These are phyloP conservation scores for Cucurbita maxima DNA, from an alignment of 306 rosid species.

Conservation along the genomic window DNA sequence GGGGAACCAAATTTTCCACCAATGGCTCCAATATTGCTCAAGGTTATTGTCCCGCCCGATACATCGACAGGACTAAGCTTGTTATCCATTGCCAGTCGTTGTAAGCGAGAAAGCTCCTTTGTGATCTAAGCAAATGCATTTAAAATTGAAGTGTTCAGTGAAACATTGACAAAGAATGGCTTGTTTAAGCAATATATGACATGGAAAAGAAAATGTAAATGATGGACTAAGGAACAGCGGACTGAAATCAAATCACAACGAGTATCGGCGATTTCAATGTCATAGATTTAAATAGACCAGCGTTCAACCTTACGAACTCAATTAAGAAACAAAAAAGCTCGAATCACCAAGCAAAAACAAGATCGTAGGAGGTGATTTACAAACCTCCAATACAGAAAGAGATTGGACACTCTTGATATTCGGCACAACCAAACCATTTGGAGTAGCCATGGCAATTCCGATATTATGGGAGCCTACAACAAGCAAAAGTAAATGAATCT, in stretches of 20 bases:
- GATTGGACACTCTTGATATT: slow-evolving; percentile 80
- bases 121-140: slow-evolving; percentile 42
- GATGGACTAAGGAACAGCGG: neutral
- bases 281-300: neutral
- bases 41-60: slow-evolving; percentile 68
- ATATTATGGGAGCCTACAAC: slow-evolving; percentile 72
- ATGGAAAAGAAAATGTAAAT: neutral
- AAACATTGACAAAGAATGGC: neutral
- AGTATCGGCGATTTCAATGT: neutral
- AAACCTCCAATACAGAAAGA: slow-evolving; percentile 80
- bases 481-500: neutral
- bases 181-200: neutral
- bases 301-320: neutral
- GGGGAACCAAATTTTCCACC: slow-evolving; percentile 96
- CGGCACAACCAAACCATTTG: slow-evolving; percentile 79
- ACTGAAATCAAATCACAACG: neutral
- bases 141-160: neutral
- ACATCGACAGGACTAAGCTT: slow-evolving; percentile 66
- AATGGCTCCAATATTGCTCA: slow-evolving; percentile 86
- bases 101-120: slow-evolving; percentile 74
- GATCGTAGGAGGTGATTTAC: slow-evolving; percentile 7
- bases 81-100: slow-evolving; percentile 56
- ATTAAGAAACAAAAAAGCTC: neutral
- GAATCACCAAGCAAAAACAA: neutral
- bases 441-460: slow-evolving; percentile 89